Conservation (phyloP, 2,329 filamentous ascomycete genomes). For the Raffaelea ambrosiae region DNA sequence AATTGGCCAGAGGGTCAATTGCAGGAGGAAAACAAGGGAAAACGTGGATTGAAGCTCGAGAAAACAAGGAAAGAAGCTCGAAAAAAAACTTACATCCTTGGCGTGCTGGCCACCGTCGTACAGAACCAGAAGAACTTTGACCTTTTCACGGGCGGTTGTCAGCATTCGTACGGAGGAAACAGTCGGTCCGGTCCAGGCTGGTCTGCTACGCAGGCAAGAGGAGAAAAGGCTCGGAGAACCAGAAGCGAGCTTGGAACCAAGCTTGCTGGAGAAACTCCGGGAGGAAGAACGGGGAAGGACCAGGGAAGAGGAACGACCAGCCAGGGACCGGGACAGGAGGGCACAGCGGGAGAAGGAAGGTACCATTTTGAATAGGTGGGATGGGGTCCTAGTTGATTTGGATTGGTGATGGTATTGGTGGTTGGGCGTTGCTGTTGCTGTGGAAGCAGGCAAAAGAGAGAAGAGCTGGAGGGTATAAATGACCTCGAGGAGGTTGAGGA, state of each 20-base stretch:
- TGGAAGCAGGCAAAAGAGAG: not conserved
- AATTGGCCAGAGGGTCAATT: not conserved
- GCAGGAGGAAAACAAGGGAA: too few relatives aligned
- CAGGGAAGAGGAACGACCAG: slow-evolving; percentile 2
- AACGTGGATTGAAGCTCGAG: not conserved
- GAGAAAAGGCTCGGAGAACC: not conserved
- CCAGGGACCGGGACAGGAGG: slow-evolving; percentile 1
- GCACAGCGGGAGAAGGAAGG: not conserved
- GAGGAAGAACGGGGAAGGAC: not conserved
- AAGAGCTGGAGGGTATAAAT: not conserved
- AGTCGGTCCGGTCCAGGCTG: slow-evolving; percentile 10
- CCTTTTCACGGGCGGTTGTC: slow-evolving; percentile 52
- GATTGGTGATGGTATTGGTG: not conserved
- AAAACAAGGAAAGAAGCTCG: not conserved
- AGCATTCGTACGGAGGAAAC: slow-evolving; percentile 51
- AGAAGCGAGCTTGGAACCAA: not conserved
- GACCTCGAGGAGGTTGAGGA: not conserved
- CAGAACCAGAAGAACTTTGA: slow-evolving; percentile 89
- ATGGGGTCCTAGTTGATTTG: not conserved
- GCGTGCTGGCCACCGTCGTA: slow-evolving; percentile 91
- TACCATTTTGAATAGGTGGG: slow-evolving; percentile 10
- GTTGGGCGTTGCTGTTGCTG: not conserved
- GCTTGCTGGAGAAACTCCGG: not conserved
- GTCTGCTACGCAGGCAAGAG: not conserved
- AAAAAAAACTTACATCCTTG: slow-evolving; percentile 55